Evolutionary conservation across 1,284 basidiomycete genomes (phyloP).

Genomic region (Leccinum colubrinum): DNA sequence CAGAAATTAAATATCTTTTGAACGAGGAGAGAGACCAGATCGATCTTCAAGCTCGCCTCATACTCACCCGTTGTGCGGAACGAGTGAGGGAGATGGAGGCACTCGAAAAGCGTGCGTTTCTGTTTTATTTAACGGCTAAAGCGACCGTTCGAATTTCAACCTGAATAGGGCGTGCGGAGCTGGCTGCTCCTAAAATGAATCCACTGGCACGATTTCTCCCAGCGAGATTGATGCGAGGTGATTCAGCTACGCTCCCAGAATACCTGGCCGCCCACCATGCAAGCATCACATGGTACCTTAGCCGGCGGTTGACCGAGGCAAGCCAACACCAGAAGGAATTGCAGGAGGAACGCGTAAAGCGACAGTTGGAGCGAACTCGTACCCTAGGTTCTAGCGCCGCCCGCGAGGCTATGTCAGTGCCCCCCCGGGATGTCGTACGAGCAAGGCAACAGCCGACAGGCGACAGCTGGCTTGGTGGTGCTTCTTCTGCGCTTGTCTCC

Average conservation of each 20-base stretch:
- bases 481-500: constrained; percentile 55
- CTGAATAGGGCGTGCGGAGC: constrained; percentile 59
- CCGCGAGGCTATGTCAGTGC: constrained; percentile 51
- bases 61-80: constrained; percentile 80
- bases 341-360: constrained; percentile 84
- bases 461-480: constrained; percentile 63
- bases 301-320: constrained; percentile 71
- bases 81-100: constrained; percentile 83
- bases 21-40: constrained; percentile 91
- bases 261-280: constrained; percentile 81
- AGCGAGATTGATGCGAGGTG: constrained; percentile 59
- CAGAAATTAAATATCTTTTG: constrained; percentile 67
- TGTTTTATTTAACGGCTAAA: constrained; percentile 10
- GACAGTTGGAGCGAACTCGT: constrained; percentile 75
- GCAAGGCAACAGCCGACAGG: constrained; percentile 25
- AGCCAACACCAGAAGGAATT: constrained; percentile 80
- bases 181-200: constrained; percentile 58
- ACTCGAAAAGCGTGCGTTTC: constrained; percentile 74
- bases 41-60: constrained; percentile 83
- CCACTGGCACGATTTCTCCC: constrained; percentile 66
- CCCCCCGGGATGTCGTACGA: constrained; percentile 21
- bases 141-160: constrained; percentile 8
- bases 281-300: constrained; percentile 84
- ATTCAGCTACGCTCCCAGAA: constrained; percentile 57
- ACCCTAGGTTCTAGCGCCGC: constrained; percentile 75